Evolutionary conservation across 768 basidiomycete genomes (phyloP), one percentile per base, ranked within the genome.

Genomic region (Naganishia antarctica): DNA sequence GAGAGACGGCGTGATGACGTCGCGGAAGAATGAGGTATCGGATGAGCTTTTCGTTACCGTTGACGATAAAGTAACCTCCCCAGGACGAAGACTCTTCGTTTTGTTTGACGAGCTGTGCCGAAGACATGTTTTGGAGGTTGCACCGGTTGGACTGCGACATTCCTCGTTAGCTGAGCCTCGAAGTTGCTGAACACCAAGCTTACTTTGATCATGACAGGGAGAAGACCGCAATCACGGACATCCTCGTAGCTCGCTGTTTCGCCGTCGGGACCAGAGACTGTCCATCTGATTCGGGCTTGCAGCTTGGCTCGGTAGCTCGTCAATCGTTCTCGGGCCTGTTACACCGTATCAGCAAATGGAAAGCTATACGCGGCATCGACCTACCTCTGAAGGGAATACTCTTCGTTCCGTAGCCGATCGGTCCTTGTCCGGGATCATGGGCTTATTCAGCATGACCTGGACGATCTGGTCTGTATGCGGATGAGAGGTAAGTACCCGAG

Each of bases 41-140:
- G 70, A 99, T 93, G 67, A 99, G 85, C 80, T 92, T 91, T 80
- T 99, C 96, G 79, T 97, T 98, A 67, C 96, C 96, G 77, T 99
- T 99, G 78, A 99, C 86, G 74, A 99, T 84, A 75, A 99, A 99
- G 79, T 99, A 98, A 29, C 94, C 96, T 59, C 96, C 96, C 73
- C 97, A 97, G 78, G 98, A 96, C 79, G 96, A 91, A 0, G 96
- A 87, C 73, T 99, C 96, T 82, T 99, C 96, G 74, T 94, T 88
- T 66, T 87, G 87, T 62, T 81, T 80, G 62, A 98, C 91, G 47
- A 99, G 86, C 48, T 91, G 87, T 9, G 87, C 83, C 9, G 94
- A 89, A 1, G 91, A 84, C 78, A 96, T 82, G 34, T 83, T 83
- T 47, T 86, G 86, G n/a, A 98, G 78, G 77, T 97, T 96, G 75